Evolutionary conservation across 2,329 filamentous ascomycete species (phyloP).

Genomic region (Fusarium lyarnte): DNA sequence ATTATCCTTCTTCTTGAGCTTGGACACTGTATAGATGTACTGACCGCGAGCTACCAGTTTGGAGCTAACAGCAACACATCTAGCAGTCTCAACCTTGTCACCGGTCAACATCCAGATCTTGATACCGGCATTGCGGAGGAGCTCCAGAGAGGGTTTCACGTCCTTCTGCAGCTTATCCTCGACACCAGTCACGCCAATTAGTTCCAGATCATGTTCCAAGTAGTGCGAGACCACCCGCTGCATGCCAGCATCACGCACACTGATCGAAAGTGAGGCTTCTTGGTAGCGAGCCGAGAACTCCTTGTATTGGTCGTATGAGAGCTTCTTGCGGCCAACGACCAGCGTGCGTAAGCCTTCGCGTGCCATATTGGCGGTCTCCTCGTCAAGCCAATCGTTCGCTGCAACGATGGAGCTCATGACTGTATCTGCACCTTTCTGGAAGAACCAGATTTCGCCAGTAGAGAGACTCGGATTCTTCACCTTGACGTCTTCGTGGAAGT

Average conservation of each 20-base stretch:
- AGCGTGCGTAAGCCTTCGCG: slow-evolving; percentile 93
- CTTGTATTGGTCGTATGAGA: slow-evolving; percentile 81
- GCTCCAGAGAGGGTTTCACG: slow-evolving; percentile 93
- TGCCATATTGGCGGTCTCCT: slow-evolving; percentile 99
- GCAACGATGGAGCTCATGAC: slow-evolving; percentile 97
- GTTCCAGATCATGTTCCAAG: slow-evolving; percentile 87
- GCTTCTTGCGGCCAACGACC: slow-evolving; percentile 90
- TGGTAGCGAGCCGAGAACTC: slow-evolving; percentile 81
- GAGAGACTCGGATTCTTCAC: slow-evolving; percentile 60
- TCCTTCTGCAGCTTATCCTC: slow-evolving; percentile 97
- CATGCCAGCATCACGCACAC: slow-evolving; percentile 83
- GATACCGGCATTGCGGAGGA: slow-evolving; percentile 95
- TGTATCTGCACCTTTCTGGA: slow-evolving; percentile 97
- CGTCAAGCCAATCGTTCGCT: slow-evolving; percentile 97
- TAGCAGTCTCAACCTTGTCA: slow-evolving; percentile 97
- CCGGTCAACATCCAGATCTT: slow-evolving; percentile 99
- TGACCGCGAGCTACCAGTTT: slow-evolving; percentile 94
- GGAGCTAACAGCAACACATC: slow-evolving; percentile 93
- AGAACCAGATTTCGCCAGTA: slow-evolving; percentile 93
- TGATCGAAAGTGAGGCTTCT: slow-evolving; percentile 82
- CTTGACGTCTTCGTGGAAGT: slow-evolving; percentile 72
- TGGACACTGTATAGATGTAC: slow-evolving; percentile 92
- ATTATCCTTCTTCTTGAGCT: slow-evolving; percentile 82
- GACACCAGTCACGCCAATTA: slow-evolving; percentile 96
- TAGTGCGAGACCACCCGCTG: slow-evolving; percentile 80